These are phyloP conservation scores for Claviceps sp. DNA, from an alignment of 2,329 filamentous ascomycete genomes.

Conservation along the genomic window DNA sequence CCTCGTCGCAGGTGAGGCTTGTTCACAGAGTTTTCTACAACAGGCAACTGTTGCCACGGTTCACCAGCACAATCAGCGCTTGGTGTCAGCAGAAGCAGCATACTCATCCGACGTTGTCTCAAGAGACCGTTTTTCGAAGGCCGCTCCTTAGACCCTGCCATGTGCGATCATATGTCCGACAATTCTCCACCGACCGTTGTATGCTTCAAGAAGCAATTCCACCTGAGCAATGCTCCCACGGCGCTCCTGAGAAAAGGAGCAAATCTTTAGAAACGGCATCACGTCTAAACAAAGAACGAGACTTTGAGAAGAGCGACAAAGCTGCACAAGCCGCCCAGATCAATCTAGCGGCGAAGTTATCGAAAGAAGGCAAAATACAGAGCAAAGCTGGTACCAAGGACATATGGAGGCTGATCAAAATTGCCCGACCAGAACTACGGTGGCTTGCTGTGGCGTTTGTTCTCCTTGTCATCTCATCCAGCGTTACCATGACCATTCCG, in stretches of 20 bases:
- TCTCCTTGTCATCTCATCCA: slow-evolving; percentile 77
- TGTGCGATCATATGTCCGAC: slow-evolving; percentile 9
- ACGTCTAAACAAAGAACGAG: slow-evolving; percentile 21
- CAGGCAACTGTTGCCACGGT: neutral
- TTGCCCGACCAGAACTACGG: slow-evolving; percentile 72
- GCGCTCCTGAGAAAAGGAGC: slow-evolving; percentile 21
- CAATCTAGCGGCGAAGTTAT: slow-evolving; percentile 76
- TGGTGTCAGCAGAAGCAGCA: neutral
- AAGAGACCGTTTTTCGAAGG: neutral
- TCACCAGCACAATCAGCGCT: slow-evolving; percentile 1
- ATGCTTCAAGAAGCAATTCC: slow-evolving; percentile 13
- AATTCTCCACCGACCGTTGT: slow-evolving; percentile 16
- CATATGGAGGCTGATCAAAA: slow-evolving; percentile 76
- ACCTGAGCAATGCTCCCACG: slow-evolving; percentile 18
- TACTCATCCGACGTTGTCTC: neutral
- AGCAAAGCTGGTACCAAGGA: slow-evolving; percentile 54
- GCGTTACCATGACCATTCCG: slow-evolving; percentile 90
- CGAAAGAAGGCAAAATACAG: slow-evolving; percentile 58
- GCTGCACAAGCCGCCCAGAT: slow-evolving; percentile 78
- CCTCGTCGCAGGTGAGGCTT: slow-evolving; percentile 4
- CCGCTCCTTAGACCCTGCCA: neutral
- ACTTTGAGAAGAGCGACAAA: slow-evolving; percentile 60
- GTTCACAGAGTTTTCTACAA: neutral
- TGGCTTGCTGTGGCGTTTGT: slow-evolving; percentile 69
- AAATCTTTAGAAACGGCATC: slow-evolving; percentile 17